Base-by-base conservation (phyloP, 2,329 filamentous ascomycete species). In the Colletotrichum coccodes region DNA sequence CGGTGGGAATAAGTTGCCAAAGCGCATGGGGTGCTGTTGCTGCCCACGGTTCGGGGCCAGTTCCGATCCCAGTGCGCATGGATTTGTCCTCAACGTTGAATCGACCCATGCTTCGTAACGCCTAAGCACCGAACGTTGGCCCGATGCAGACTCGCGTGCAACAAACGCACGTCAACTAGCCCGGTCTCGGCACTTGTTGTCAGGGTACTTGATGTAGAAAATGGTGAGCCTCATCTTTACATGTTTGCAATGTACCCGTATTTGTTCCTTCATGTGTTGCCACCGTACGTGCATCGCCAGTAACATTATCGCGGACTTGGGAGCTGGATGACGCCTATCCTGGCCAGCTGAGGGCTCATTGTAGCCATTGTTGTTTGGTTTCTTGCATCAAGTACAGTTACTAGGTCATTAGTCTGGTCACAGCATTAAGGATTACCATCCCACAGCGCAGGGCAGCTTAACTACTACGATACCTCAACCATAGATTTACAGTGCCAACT, bases 81-180 rank as follows among this genome's bases (percentile, higher is more conserved):
- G 21, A 38, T 32, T 36, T 8, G 32, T 36, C 57, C 32, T 36
- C 23, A 21, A 38, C 44, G 23, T 30, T 60, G 44, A 40, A 38
- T 30, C 32, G 44, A 38, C 42, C 57, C 57, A 40, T 11, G 34
- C 23, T 50, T 50, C 57, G 18, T 44, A 60, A 60, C 57, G 44
- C 36, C 28, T 42, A 7, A 42, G 23, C 12, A 28, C 11, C 53
- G 36, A 32, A 23, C 23, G 42, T 18, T 59, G 53, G 16, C 23
- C 34, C 53, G 14, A 44, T 40, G 21, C 36, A 57, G 21, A 36
- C 23, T 49, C 38, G 42, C 57, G 30, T 54, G 34, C n/a, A 40
- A n/a, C 7, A 54, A 28, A 47, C 5, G 44, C 30, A 23, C 11
- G 28, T 46, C 40, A 58, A 36, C 5, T 38, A 8, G 23, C 23